A percentile compares a stretch with the other conserved stretches of the same genome.
Evolutionary conservation across 805 yeast genomes (phyloP).

Genomic region (Saccharomycopsis javanensis): DNA sequence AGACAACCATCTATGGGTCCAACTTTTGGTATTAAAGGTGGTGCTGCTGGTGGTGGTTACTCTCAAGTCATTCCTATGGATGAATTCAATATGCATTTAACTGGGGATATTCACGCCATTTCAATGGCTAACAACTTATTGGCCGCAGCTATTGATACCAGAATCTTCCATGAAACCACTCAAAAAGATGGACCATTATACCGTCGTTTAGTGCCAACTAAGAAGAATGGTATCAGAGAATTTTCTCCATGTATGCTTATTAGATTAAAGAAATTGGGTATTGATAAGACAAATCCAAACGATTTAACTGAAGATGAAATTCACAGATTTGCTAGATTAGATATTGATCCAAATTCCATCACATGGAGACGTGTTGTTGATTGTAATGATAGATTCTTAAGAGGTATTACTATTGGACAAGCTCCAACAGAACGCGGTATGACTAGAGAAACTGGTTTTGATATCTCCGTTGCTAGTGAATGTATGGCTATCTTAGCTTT

Average conservation of each 20-base stretch:
- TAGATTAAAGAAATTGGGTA: conserved; percentile 60
- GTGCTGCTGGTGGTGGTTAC: conserved; percentile 88
- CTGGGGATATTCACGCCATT: conserved; percentile 82
- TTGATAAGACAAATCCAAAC: conserved; percentile 60
- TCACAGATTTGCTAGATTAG: conserved; percentile 52
- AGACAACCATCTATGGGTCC: conserved; percentile 89
- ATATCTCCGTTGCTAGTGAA: conserved; percentile 78
- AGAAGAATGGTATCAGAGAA: conserved; percentile 51
- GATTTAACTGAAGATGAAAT: conserved; percentile 63
- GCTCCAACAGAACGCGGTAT: conserved; percentile 74
- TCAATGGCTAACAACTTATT: conserved; percentile 72
- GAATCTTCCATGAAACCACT: conserved; percentile 76
- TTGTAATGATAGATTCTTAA: conserved; percentile 69
- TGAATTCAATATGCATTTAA: conserved; percentile 76
- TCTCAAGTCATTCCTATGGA: conserved; percentile 86
- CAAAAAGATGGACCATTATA: conserved; percentile 64
- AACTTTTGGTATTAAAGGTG: conserved; percentile 81
- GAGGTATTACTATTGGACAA: conserved; percentile 72
- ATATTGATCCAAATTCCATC: conserved; percentile 70
- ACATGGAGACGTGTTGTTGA: conserved; percentile 81
- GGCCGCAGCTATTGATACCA: conserved; percentile 80
- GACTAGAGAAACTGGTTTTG: conserved; percentile 68
- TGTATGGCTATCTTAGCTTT: conserved; percentile 79
- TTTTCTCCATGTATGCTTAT: conserved; percentile 61
- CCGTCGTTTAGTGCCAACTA: conserved; percentile 65